phyloP scores from a whole-genome alignment of 257 asterid species.

The Capsicum pubescens region DNA sequence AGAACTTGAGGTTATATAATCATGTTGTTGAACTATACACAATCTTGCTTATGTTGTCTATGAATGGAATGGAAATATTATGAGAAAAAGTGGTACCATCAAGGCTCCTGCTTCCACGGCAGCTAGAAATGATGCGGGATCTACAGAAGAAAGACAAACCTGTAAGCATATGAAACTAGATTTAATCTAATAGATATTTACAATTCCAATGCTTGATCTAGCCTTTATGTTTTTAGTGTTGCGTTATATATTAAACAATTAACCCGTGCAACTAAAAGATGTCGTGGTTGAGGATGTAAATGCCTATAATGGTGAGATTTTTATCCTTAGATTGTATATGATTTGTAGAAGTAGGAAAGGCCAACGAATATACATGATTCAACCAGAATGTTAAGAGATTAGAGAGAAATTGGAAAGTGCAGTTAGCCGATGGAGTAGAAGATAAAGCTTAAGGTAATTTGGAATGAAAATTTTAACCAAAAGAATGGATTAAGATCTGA shows the following conservation, averaged over 20 bases:
- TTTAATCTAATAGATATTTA: neutral
- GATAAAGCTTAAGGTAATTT: neutral
- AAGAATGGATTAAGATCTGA: neutral
- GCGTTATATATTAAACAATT: neutral
- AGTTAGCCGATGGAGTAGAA: neutral
- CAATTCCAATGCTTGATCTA: neutral
- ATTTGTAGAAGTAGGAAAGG: neutral
- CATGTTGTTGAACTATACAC: neutral
- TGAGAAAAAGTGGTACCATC: slow-evolving; percentile 53
- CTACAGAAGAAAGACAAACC: slow-evolving; percentile 91
- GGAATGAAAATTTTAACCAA: neutral
- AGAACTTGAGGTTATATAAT: slow-evolving; percentile 8
- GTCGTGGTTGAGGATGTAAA: neutral
- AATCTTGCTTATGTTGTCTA: neutral
- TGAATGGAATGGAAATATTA: neutral
- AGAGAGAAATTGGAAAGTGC: neutral
- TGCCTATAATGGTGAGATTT: neutral
- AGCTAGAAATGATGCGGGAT: slow-evolving; percentile 77
- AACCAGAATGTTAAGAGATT: neutral
- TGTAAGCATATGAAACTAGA: slow-evolving; percentile 35
- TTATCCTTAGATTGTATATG: neutral
- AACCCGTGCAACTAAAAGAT: slow-evolving; percentile 7
- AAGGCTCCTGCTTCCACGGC: slow-evolving; percentile 94
- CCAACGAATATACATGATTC: neutral
- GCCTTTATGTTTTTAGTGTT: neutral